Evolutionary conservation across 495 filamentous ascomycete genomes (phyloP).

Genomic region (Terfezia boudieri): DNA sequence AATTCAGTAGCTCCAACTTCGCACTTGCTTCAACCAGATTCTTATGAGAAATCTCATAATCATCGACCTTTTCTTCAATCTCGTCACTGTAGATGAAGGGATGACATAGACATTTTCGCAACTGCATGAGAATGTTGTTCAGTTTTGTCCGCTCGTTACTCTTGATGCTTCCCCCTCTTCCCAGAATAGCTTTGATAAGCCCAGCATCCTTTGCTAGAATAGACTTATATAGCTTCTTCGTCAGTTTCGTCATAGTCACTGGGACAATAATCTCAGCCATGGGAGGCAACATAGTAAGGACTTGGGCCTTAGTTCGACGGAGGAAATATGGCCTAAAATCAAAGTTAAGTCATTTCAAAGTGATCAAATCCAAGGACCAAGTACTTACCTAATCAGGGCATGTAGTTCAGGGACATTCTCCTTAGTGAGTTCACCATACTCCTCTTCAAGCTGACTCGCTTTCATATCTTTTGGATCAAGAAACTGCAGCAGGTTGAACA

Average conservation of each 20-base stretch:
- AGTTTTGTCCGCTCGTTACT: slow-evolving; percentile 50
- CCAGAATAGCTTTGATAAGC: slow-evolving; percentile 71
- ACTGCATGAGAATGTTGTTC: slow-evolving; percentile 86
- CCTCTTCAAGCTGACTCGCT: slow-evolving; percentile 46
- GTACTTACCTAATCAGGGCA: slow-evolving; percentile 40
- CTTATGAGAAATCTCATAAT: slow-evolving; percentile 32
- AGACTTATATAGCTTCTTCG: slow-evolving; percentile 84
- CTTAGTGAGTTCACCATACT: slow-evolving; percentile 50
- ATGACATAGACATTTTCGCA: slow-evolving; percentile 86
- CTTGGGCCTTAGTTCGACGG: slow-evolving; percentile 68
- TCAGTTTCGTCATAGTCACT: slow-evolving; percentile 72
- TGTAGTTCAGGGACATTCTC: slow-evolving; percentile 67
- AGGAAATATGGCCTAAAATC: slow-evolving; percentile 27
- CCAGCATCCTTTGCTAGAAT: slow-evolving; percentile 75
- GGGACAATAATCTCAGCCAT: slow-evolving; percentile 91
- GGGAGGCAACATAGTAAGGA: slow-evolving; percentile 70
- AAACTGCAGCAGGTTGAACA: slow-evolving; percentile 93
- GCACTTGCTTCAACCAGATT: slow-evolving; percentile 79
- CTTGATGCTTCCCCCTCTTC: slow-evolving; percentile 29
- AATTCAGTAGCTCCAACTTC: slow-evolving; percentile 65
- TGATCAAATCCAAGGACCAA: too few species aligned
- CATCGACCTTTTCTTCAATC: slow-evolving; percentile 49
- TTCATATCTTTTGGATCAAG: slow-evolving; percentile 41
- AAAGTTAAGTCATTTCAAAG: slow-evolving; percentile 19
- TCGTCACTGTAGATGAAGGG: slow-evolving; percentile 77